Base-by-base conservation (phyloP, 2,329 filamentous ascomycete species). In the Neopestalotiopsis sp. region DNA sequence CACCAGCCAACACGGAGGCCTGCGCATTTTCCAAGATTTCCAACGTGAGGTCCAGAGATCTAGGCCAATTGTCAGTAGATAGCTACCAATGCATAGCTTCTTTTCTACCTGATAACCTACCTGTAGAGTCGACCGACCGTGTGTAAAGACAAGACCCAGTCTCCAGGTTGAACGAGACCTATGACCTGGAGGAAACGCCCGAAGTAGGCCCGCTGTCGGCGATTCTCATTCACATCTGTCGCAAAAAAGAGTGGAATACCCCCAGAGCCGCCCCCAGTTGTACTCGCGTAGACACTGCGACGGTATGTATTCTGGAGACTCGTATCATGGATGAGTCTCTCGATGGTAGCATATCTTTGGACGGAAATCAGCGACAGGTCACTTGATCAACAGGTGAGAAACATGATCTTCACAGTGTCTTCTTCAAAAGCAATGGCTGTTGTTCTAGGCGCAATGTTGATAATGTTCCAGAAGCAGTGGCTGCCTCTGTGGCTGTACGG, bases 11-110 rank as follows among this genome's bases (percentile, higher is more conserved):
- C 0, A 82, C 78, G 0, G 80, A 77, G 0, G 77, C 83, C 0
- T 82, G 82, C 0, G 81, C 81, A 66, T 80, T 81, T 57, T 85
- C 83, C 12, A 82, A 64, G 0, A 79, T 73, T 24, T 84, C 83
- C 0, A 79, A 72, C 0, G 73, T 77, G 1, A 85, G 76, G 49
- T 85, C 83, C 0, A 84, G 71, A 0, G 82, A 78, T 62, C 81
- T 75, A 57, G 32, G 32, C 4, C 56, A 69, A 9, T 60, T 32
- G 12, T 3, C 17, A 24, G 20, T 6, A 24, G 4, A 32, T 38
- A 32, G n/a, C 13, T 6, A n/a, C 1, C 13, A 13, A 45, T 5
- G 42, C 4, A 45, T 45, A 14, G 42, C 13, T 14, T 13, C 42
- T 4, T 30, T 56, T 45, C 24, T 28, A 28, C 10, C 9, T 2